A percentile compares a stretch with the other conserved stretches of the same genome.
phyloP scores from a whole-genome alignment of 441 rosid species.

The Aleurites moluccanus region DNA sequence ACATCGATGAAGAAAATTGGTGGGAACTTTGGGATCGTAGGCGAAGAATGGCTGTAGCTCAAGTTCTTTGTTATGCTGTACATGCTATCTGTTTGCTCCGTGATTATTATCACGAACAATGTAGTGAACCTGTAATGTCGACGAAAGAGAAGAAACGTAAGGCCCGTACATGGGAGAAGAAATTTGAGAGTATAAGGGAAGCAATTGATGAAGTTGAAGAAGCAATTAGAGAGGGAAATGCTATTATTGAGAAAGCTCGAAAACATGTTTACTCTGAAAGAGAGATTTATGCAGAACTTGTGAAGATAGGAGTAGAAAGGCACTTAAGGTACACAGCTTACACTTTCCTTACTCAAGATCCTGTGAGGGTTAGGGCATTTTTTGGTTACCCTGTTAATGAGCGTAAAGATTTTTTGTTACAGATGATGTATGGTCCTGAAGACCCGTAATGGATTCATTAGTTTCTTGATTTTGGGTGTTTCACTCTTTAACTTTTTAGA shows the following conservation, averaged over 20 bases:
- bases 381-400: conserved; percentile 29
- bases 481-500: background rate
- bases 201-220: conserved; percentile 17
- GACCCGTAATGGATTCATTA: conserved; percentile 1
- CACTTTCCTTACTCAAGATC: conserved; percentile 24
- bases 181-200: conserved; percentile 14
- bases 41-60: conserved; percentile 25
- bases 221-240: conserved; percentile 25
- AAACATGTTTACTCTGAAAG: conserved; percentile 11
- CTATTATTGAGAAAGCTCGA: background rate
- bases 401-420: conserved; percentile 24
- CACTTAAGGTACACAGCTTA: conserved; percentile 16
- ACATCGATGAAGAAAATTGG: conserved; percentile 24
- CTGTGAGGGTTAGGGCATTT: conserved; percentile 22
- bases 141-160: conserved; percentile 16
- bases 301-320: conserved; percentile 25
- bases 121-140: background rate
- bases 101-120: conserved; percentile 5
- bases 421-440: conserved; percentile 26
- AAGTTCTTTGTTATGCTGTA: conserved; percentile 23
- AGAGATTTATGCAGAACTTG: conserved; percentile 25
- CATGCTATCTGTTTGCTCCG: conserved; percentile 21
- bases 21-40: conserved; percentile 24
- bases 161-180: conserved; percentile 13
- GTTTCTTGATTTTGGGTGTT: background rate